Conservation (phyloP, 495 filamentous ascomycete species). For the Neurospora sp. region DNA sequence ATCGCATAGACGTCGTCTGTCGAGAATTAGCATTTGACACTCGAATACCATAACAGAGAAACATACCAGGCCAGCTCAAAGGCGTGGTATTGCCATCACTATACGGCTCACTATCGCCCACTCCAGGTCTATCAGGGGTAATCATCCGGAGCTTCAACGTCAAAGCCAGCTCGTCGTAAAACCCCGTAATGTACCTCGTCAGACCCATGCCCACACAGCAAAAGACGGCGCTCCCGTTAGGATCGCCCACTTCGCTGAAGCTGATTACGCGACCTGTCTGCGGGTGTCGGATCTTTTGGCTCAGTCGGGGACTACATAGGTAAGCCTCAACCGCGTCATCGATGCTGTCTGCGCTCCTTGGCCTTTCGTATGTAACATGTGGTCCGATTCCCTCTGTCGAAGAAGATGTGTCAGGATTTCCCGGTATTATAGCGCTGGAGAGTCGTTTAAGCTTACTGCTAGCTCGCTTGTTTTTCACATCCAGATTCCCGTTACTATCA, state of each 20-base stretch:
- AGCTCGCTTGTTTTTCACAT: slow-evolving; percentile 31
- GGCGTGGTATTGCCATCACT: slow-evolving; percentile 71
- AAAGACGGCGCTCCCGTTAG: slow-evolving; percentile 83
- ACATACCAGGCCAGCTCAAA: slow-evolving; percentile 85
- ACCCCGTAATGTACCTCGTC: slow-evolving; percentile 90
- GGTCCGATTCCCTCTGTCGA: slow-evolving; percentile 18
- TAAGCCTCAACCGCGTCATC: slow-evolving; percentile 84
- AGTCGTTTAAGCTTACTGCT: slow-evolving; percentile 39
- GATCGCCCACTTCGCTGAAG: slow-evolving; percentile 94
- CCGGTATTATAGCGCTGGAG: slow-evolving; percentile 32
- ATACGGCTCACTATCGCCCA: slow-evolving; percentile 84
- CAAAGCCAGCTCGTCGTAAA: slow-evolving; percentile 92
- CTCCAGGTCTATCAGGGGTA: slow-evolving; percentile 87
- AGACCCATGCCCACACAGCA: slow-evolving; percentile 98
- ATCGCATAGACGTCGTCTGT: slow-evolving; percentile 91
- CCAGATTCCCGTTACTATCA: slow-evolving; percentile 31
- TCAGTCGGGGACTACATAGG: slow-evolving; percentile 69
- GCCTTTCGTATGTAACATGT: slow-evolving; percentile 45
- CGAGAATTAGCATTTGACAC: slow-evolving; percentile 3
- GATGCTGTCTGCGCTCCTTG: slow-evolving; percentile 72
- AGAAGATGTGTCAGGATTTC: slow-evolving; percentile 19
- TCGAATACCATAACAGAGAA: slow-evolving; percentile 10
- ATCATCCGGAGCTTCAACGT: slow-evolving; percentile 85
- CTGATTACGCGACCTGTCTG: slow-evolving; percentile 80
- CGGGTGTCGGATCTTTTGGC: slow-evolving; percentile 77